Conservation (phyloP, 257 asterid genomes). For the Solanum ossicruentum region DNA sequence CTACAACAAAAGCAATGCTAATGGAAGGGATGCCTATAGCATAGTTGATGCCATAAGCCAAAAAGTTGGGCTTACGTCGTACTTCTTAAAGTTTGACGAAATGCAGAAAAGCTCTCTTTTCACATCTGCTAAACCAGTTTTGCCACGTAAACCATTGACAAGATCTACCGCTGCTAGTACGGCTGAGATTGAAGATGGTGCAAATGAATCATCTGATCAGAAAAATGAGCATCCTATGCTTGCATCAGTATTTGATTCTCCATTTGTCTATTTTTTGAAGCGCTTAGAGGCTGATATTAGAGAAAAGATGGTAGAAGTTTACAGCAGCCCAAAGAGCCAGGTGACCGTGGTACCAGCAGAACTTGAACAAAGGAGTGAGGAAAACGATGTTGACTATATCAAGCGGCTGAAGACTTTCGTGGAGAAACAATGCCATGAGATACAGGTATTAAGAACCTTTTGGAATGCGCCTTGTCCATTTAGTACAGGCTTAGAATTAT, state of each 20-base stretch:
- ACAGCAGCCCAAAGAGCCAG: slow-evolving; percentile 77
- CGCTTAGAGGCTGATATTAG: slow-evolving; percentile 59
- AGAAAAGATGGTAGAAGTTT: slow-evolving; percentile 55
- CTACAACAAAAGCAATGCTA: slow-evolving; percentile 41
- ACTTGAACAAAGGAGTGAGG: slow-evolving; percentile 63
- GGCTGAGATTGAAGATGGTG: slow-evolving; percentile 78
- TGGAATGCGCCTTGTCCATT: not conserved
- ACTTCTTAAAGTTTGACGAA: slow-evolving; percentile 64
- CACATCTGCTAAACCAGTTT: slow-evolving; percentile 51
- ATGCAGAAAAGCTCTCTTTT: slow-evolving; percentile 60
- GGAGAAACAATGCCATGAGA: slow-evolving; percentile 89
- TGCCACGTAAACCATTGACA: slow-evolving; percentile 52
- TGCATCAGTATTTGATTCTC: slow-evolving; percentile 51
- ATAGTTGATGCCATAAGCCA: slow-evolving; percentile 76
- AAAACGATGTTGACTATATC: slow-evolving; percentile 61
- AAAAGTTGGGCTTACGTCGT: slow-evolving; percentile 69
- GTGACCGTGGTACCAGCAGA: slow-evolving; percentile 81
- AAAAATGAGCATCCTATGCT: slow-evolving; percentile 67
- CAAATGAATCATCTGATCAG: slow-evolving; percentile 40
- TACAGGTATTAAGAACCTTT: slow-evolving; percentile 65
- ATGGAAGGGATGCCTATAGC: slow-evolving; percentile 45
- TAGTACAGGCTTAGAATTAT: not conserved
- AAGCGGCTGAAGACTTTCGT: slow-evolving; percentile 54
- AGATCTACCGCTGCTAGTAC: slow-evolving; percentile 78
- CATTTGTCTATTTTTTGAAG: slow-evolving; percentile 53